Evolutionary conservation across 768 basidiomycete genomes (phyloP).

Genomic region (Boletus subcaerulescens): DNA sequence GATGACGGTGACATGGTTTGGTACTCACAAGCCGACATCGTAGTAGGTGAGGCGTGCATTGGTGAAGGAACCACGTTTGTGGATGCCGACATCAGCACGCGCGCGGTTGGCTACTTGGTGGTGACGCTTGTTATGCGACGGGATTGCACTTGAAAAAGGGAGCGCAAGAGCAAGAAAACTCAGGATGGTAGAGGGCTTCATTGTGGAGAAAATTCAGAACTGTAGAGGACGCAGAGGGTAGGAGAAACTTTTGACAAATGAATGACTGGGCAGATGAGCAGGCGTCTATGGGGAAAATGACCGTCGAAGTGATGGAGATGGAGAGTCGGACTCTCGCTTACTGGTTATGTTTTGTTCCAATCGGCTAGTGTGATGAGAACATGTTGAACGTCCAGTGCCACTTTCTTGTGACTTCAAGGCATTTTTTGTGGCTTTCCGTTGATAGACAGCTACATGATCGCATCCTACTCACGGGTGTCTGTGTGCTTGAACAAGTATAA

Average conservation of each 20-base stretch:
- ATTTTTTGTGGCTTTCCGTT: too few relatives aligned
- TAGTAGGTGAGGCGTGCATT: constrained; percentile 51
- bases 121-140: constrained; percentile 33
- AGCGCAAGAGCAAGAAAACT: constrained; percentile 35
- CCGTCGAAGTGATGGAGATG: constrained; percentile 1
- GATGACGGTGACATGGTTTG: background rate
- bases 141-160: constrained; percentile 32
- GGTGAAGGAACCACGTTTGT: constrained; percentile 33
- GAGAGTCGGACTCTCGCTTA: background rate
- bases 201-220: constrained; percentile 1
- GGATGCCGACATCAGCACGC: constrained; percentile 32
- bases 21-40: constrained; percentile 46
- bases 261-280: constrained; percentile 19
- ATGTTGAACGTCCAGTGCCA: background rate
- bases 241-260: constrained; percentile 13
- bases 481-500: background rate
- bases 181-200: constrained; percentile 31
- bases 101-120: constrained; percentile 47
- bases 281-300: constrained; percentile 1
- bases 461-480: background rate
- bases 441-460: background rate
- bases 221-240: background rate
- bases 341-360: constrained; percentile 9
- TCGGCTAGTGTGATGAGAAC: constrained; percentile 24
- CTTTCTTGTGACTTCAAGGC: too few relatives aligned